Evolutionary conservation across 441 rosid genomes (phyloP), one percentile per base, ranked within the genome.

Genomic region (Euphorbia celastroides): DNA sequence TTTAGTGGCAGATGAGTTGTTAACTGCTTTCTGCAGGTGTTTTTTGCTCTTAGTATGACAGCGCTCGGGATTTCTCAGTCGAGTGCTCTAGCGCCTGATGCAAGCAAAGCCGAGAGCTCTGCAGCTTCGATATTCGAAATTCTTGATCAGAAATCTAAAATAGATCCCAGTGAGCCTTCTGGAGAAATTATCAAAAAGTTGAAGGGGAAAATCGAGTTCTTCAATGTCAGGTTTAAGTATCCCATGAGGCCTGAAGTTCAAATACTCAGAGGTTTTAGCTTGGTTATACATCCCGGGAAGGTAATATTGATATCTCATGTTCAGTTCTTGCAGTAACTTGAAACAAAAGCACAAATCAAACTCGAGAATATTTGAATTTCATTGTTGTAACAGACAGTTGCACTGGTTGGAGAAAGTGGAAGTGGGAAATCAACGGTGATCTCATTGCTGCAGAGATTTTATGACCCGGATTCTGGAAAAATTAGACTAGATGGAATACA

Each of bases 331-430:
- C 11, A 46, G 17, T 22, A 52, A 52, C 14, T 19, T 19, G 7
- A 22, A 20, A 17, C 19, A 50, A 52, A 52, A 16, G 11, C 9
- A 11, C 23, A 7, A n/a, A n/a, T n/a, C n/a, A n/a, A n/a, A n/a
- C n/a, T n/a, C n/a, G n/a, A n/a, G n/a, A n/a, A n/a, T n/a, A n/a
- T n/a, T n/a, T n/a, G n/a, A n/a, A n/a, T n/a, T n/a, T n/a, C n/a
- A 19, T 8, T 54, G 7, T 20, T 41, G 10, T 22, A 65, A 46
- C 83, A 87, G 97, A 83, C 85, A 31, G 81, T 86, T 62, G 96
- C 93, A 68, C 61, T 87, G 69, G 96, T 91, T 22, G 97, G 93
- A 73, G 96, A 88, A 66, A 91, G 96, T 52, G 93, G 96, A n/a
- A 62, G 87, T 6, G 89, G 92, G 4, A 88, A 87, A 71, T 91